Evolutionary conservation across 75 land plant species (phyloP).

Genomic region (Selaginella moellendorffii): DNA sequence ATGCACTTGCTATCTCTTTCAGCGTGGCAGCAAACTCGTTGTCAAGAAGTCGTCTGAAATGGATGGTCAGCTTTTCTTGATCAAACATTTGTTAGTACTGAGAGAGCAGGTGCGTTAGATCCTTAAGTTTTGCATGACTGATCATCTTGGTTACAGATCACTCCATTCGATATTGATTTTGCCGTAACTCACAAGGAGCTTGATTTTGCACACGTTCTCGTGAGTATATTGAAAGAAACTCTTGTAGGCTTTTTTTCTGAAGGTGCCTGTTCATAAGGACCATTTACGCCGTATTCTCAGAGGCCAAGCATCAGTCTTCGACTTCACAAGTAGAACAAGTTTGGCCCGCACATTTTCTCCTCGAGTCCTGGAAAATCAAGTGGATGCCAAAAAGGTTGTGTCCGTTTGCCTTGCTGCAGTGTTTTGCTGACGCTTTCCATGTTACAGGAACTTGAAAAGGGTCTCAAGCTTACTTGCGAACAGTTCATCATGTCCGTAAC

Average conservation of each 20-base stretch:
- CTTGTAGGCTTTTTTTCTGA: too few species aligned
- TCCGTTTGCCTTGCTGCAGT: neutral
- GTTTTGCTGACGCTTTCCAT: too few species aligned
- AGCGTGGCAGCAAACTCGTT: conserved; percentile 82
- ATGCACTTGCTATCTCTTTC: neutral
- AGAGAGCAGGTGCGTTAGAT: conserved; percentile 58
- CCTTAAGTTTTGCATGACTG: neutral
- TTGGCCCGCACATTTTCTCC: conserved; percentile 93
- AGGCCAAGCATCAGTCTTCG: conserved; percentile 84
- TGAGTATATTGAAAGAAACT: conserved; percentile 18
- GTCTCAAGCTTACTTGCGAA: conserved; percentile 84
- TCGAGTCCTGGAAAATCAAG: conserved; percentile 79
- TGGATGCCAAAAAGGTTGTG: conserved; percentile 90
- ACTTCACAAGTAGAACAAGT: conserved; percentile 72
- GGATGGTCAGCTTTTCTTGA: conserved; percentile 96
- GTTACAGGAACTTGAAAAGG: conserved; percentile 95
- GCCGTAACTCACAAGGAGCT: conserved; percentile 97
- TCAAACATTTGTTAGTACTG: conserved; percentile 83
- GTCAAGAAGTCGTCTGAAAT: conserved; percentile 54
- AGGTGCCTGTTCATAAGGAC: too few species aligned
- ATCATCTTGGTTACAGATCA: conserved; percentile 43
- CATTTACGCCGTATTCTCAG: conserved; percentile 82
- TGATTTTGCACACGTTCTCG: conserved; percentile 94
- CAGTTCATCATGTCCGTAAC: conserved; percentile 95
- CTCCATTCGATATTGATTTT: conserved; percentile 96